Percentiles rank a stretch among this genome's conserved stretches.
Evolutionary conservation across 2,329 filamentous ascomycete genomes (phyloP).

Genomic region (Verticillium dahliae): DNA sequence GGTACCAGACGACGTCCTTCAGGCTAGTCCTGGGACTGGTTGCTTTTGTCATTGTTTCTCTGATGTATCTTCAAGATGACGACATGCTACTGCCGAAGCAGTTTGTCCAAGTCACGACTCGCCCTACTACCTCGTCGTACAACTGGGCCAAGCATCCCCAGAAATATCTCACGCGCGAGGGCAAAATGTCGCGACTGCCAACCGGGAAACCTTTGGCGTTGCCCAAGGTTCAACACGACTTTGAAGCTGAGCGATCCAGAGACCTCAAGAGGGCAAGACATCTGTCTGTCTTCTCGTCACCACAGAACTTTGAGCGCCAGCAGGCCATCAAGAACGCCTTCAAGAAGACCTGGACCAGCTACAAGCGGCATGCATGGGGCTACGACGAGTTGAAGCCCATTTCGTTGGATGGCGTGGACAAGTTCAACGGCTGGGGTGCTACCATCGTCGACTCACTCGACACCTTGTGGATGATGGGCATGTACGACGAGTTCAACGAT

Average conservation of each 20-base stretch:
- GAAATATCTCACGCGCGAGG: conserved; percentile 8
- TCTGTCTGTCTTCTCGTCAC: neutral
- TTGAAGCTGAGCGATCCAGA: conserved; percentile 5
- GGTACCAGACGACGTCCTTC: neutral
- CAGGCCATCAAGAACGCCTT: conserved; percentile 17
- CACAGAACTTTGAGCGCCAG: neutral
- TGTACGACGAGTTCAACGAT: conserved; percentile 42
- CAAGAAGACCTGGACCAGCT: conserved; percentile 30
- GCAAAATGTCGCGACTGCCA: conserved; percentile 12
- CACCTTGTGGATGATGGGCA: conserved; percentile 48
- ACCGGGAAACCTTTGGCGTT: conserved; percentile 3
- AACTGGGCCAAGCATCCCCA: neutral
- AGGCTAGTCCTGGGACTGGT: conserved; percentile 1
- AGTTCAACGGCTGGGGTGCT: conserved; percentile 41
- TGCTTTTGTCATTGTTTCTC: neutral
- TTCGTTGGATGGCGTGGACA: conserved; percentile 27
- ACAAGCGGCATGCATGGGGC: conserved; percentile 36
- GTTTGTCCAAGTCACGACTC: neutral
- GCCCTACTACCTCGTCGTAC: neutral
- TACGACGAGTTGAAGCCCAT: conserved; percentile 38
- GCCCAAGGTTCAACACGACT: conserved; percentile 9
- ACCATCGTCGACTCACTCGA: conserved; percentile 41
- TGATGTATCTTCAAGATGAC: neutral
- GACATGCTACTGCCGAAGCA: neutral
- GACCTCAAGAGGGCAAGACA: conserved; percentile 18